Base-by-base conservation (phyloP, 148 eudicot species). In the Arctostaphylos glauca region DNA sequence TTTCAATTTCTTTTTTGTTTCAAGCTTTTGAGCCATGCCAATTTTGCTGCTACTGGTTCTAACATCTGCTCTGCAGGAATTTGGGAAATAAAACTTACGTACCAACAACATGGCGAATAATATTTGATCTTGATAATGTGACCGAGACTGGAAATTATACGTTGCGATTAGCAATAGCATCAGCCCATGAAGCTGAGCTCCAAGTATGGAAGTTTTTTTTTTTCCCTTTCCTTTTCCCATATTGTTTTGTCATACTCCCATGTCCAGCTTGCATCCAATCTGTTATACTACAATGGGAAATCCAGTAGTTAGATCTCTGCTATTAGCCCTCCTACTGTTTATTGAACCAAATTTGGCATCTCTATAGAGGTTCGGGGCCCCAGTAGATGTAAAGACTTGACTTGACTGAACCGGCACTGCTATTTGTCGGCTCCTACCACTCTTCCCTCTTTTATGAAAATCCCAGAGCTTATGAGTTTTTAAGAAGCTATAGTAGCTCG, bases 41-140 rank as follows among this genome's bases (percentile, higher is more conserved):
- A 4, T 67, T 49, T 53, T 71, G 50, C 52, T 4, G 38, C 1
- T 73, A 19, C 5, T 10, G 70, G 14, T 73, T 54, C 41, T 73
- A 46, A 13, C 46, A 2, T 56, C 38, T 73, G 6, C n/a, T 44
- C 38, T 78, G 64, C 84, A 94, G 98, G 90, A 88, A 87, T 19
- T 8, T 18, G 41, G 91, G 91, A 23, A 86, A 90, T 38, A 76
- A 82, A 66, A 83, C 84, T 13, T 91, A 87, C 21, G 60, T 76
- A n/a, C 92, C 97, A 72, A 87, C 98, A 10, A 92, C 94, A 76
- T 94, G 98, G 98, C 81, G 84, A 47, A 83, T 95, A 44, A 16
- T 83, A 46, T 95, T 95, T 82, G 87, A 85, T 48, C 81, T 95
- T 6, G 72, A 86, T 5, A 48, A 80, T 21, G 91, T 95, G 38